Evolutionary conservation across 2,329 filamentous ascomycete species (phyloP).

Genomic region (Fusarium ramigenum): DNA sequence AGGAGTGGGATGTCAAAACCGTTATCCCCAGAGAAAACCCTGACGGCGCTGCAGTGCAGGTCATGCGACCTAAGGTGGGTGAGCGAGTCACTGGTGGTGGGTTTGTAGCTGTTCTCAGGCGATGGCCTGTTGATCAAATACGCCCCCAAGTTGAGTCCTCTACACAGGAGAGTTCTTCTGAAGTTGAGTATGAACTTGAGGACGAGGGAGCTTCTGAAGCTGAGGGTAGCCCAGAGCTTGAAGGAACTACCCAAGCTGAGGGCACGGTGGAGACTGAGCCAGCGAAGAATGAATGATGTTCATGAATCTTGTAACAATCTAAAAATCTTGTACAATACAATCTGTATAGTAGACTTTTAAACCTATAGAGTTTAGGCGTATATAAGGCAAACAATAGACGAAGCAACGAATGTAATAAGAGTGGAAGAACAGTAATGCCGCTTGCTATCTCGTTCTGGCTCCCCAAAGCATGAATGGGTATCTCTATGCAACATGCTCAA

Average conservation of each 20-base stretch:
- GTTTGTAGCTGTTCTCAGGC: slow-evolving; percentile 52
- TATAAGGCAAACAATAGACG: neutral
- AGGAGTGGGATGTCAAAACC: slow-evolving; percentile 71
- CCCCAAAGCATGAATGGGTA: slow-evolving; percentile 45
- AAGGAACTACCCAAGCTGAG: neutral
- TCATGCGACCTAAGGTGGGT: slow-evolving; percentile 55
- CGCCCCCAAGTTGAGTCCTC: slow-evolving; percentile 1
- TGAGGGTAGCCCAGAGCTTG: neutral
- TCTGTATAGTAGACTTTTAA: slow-evolving; percentile 1
- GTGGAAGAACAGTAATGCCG: slow-evolving; percentile 40
- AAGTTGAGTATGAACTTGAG: neutral
- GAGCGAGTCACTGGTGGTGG: slow-evolving; percentile 53
- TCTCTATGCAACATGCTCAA: slow-evolving; percentile 47
- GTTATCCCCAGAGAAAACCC: slow-evolving; percentile 47
- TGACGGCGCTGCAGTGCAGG: slow-evolving; percentile 45
- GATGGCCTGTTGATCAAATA: slow-evolving; percentile 40
- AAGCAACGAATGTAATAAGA: neutral
- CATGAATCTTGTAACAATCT: neutral
- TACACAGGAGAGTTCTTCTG: slow-evolving; percentile 8
- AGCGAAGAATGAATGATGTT: neutral
- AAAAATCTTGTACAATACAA: neutral
- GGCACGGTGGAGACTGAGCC: neutral
- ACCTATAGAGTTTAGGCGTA: neutral
- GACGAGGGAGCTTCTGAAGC: neutral
- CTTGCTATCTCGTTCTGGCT: slow-evolving; percentile 45